phyloP scores from a whole-genome alignment of 208 protist species.

The Trichomonas gallinae region DNA sequence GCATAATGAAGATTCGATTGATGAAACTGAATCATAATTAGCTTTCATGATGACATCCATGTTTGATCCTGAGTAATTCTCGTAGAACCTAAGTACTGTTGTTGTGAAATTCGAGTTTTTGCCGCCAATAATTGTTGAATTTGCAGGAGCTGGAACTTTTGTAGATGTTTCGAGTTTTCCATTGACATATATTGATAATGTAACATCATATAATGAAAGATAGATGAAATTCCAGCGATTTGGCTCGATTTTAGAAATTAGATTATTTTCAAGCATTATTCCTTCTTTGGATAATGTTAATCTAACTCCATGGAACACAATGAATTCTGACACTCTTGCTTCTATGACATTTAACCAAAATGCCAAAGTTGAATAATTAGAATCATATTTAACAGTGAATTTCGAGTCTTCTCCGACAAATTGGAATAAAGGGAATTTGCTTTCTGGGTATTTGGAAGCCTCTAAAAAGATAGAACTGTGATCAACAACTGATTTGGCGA shows the following conservation, averaged over 20 bases:
- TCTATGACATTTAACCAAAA: neutral
- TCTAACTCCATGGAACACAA: neutral
- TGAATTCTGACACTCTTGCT: neutral
- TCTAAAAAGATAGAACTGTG: neutral
- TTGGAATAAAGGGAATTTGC: neutral
- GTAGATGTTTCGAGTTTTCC: neutral
- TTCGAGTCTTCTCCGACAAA: neutral
- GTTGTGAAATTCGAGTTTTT: neutral
- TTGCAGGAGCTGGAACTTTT: neutral
- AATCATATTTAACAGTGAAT: neutral
- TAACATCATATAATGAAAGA: neutral
- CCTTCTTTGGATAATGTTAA: neutral
- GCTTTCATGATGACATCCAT: neutral
- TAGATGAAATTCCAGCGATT: neutral
- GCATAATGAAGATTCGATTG: neutral
- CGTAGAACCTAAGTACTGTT: neutral
- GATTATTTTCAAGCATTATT: neutral
- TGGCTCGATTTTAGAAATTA: neutral
- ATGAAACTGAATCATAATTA: neutral
- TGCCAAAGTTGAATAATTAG: neutral
- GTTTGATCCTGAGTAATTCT: neutral
- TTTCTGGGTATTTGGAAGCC: neutral
- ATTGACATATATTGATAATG: neutral
- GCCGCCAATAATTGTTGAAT: neutral
- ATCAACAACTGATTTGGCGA: neutral